Evolutionary conservation across 192 early-diverging fungal genomes (phyloP).

Genomic region (Coemansia sp.): DNA sequence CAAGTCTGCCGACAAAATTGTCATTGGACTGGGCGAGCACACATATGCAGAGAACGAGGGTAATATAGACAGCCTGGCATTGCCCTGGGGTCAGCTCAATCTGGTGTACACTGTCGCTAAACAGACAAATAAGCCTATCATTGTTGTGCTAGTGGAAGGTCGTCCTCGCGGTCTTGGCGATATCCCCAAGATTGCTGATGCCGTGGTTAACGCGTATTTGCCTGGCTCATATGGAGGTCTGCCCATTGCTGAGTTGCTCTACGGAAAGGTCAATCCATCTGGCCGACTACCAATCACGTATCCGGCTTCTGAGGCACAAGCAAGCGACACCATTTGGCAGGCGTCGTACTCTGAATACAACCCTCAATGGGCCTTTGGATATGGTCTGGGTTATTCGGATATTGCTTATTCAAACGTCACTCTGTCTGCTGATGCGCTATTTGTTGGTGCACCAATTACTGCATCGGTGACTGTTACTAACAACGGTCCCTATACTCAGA

Average conservation of each 20-base stretch:
- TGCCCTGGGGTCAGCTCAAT: slow-evolving; percentile 32
- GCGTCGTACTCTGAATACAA: slow-evolving; percentile 38
- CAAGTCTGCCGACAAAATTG: slow-evolving; percentile 43
- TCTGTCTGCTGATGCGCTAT: neutral
- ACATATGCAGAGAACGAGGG: slow-evolving; percentile 10
- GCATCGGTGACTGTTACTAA: slow-evolving; percentile 49
- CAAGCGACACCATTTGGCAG: slow-evolving; percentile 46
- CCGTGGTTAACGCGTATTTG: slow-evolving; percentile 55
- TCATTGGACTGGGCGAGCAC: slow-evolving; percentile 33
- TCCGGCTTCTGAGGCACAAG: slow-evolving; percentile 48
- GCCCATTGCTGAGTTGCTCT: slow-evolving; percentile 60
- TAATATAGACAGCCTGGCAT: slow-evolving; percentile 9
- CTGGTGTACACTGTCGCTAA: slow-evolving; percentile 25
- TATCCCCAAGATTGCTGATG: slow-evolving; percentile 39
- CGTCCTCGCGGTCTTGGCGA: slow-evolving; percentile 56
- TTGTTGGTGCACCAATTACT: slow-evolving; percentile 16
- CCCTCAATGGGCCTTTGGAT: slow-evolving; percentile 58
- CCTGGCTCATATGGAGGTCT: slow-evolving; percentile 62
- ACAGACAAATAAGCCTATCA: slow-evolving; percentile 26
- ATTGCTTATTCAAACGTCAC: slow-evolving; percentile 51
- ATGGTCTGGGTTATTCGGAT: slow-evolving; percentile 55
- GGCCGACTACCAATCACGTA: slow-evolving; percentile 60
- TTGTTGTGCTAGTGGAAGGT: slow-evolving; percentile 56
- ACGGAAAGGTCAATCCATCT: slow-evolving; percentile 57
- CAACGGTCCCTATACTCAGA: slow-evolving; percentile 44